Evolutionary conservation across 495 filamentous ascomycete species (phyloP), one percentile per base, ranked within the genome.

Genomic region (Xylaria nigripes): DNA sequence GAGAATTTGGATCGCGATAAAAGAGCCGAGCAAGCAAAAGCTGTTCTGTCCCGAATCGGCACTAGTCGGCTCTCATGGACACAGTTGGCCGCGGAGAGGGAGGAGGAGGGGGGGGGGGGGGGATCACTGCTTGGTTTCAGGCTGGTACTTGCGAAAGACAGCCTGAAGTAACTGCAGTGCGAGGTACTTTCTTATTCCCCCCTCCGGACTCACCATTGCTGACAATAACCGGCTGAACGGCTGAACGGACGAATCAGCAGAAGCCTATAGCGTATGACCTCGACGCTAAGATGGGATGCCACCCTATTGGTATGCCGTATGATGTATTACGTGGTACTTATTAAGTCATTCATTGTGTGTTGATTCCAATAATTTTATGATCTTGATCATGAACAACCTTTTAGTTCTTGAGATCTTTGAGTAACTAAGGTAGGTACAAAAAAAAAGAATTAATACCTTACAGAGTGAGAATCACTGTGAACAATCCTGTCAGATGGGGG

Each of bases 241-340:
- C 59, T 45, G 52, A 64, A 61, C 51, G 64, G 64, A 60, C 64
- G 57, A 67, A 67, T 67, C 64, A 67, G 50, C 59, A 30, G 9
- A 36, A 25, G 57, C 51, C 64, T 62, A 67, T 58, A 56, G 49
- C 53, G 2, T 10, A 24, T 23, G 12, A 45, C 21, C 43, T 45
- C 43, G 1, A 15, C 61, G 7, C 5, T 24, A 61, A 52, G 42
- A 36, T 59, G 61, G 59, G 59, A 64, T 59, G 50, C 61, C 58
- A 61, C 56, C 42, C 50, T 58, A 24, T 58, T 58, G 43, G 3
- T 40, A 40, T 40, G 36, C 36, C n/a, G 12, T 2, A 40, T 40
- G 36, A 40, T 40, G 36, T 40, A 40, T n/a, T n/a, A n/a, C n/a
- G n/a, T n/a, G n/a, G n/a, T n/a, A n/a, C n/a, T n/a, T n/a, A n/a